These are phyloP conservation scores for Fusarium fujikuroi DNA, from an alignment of 2,329 filamentous ascomycete genomes.

Conservation along the genomic window DNA sequence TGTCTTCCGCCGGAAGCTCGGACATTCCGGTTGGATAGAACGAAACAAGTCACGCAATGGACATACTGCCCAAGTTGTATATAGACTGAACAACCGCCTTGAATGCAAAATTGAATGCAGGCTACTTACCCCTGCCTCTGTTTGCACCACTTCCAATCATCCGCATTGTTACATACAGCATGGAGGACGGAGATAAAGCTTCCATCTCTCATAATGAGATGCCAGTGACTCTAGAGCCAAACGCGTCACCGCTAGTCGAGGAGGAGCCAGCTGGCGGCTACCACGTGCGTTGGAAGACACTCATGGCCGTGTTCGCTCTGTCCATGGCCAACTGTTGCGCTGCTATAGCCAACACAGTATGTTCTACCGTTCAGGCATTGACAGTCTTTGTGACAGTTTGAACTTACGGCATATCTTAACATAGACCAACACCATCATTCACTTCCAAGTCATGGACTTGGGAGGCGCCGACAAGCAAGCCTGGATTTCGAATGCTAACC, in stretches of 20 bases:
- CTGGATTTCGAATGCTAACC: not conserved
- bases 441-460: not conserved
- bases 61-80: not conserved
- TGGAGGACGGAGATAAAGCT: not conserved
- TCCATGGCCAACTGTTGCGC: not conserved
- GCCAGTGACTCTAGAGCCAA: not conserved
- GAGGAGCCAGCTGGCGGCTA: not conserved
- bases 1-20: not conserved
- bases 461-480: not conserved
- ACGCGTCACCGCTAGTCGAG: not conserved
- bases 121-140: not conserved
- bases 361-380: no score
- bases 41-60: rapidly evolving
- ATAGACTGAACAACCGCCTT: not conserved
- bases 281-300: not conserved
- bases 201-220: not conserved
- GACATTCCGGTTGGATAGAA: not conserved
- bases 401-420: not conserved
- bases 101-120: not conserved
- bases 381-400: no score
- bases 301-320: not conserved
- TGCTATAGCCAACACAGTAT: not conserved
- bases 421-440: not conserved
- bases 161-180: rapidly evolving
- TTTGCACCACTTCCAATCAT: not conserved